Evolutionary conservation across 176 grass and related monocot genomes (phyloP).

Genomic region (Pontederia paniculata): DNA sequence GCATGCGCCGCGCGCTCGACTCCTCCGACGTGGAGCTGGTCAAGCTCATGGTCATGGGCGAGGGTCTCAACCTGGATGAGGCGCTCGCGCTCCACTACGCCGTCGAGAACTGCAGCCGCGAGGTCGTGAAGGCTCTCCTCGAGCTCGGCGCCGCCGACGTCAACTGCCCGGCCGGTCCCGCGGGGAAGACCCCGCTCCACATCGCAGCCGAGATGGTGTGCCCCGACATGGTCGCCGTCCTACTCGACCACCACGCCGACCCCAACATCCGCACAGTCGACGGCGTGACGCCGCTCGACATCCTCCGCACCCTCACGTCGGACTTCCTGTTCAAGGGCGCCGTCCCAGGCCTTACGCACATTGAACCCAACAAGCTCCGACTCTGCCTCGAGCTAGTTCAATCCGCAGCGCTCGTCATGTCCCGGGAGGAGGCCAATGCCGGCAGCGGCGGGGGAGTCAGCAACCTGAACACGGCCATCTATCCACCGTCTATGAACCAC

Average conservation of each 20-base stretch:
- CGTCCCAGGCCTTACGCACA: conserved; percentile 75
- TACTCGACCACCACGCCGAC: conserved; percentile 96
- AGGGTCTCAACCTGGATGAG: conserved; percentile 95
- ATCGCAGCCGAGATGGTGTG: conserved; percentile 98
- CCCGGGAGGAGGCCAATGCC: conserved; percentile 64
- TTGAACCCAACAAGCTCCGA: conserved; percentile 95
- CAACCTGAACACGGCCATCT: conserved; percentile 12
- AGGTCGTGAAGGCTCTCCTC: conserved; percentile 91
- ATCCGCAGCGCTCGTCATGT: conserved; percentile 92
- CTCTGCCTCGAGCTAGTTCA: conserved; percentile 98
- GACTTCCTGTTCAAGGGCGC: conserved; percentile 98
- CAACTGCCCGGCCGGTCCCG: conserved; percentile 72
- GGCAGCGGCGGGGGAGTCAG: not conserved
- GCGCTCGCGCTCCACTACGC: conserved; percentile 95
- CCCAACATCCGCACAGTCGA: conserved; percentile 96
- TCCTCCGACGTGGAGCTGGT: conserved; percentile 97
- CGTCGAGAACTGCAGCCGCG: conserved; percentile 93
- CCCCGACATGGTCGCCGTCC: conserved; percentile 97
- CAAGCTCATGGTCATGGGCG: conserved; percentile 99
- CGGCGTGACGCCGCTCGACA: conserved; percentile 86
- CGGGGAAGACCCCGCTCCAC: conserved; percentile 88
- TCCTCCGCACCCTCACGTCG: conserved; percentile 91
- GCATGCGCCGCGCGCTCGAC: conserved; percentile 92
- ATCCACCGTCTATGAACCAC: conserved; percentile 36
- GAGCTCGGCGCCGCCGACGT: conserved; percentile 95